Conservation (phyloP, 2,329 filamentous ascomycete genomes). For the Diaporthe vexans region DNA sequence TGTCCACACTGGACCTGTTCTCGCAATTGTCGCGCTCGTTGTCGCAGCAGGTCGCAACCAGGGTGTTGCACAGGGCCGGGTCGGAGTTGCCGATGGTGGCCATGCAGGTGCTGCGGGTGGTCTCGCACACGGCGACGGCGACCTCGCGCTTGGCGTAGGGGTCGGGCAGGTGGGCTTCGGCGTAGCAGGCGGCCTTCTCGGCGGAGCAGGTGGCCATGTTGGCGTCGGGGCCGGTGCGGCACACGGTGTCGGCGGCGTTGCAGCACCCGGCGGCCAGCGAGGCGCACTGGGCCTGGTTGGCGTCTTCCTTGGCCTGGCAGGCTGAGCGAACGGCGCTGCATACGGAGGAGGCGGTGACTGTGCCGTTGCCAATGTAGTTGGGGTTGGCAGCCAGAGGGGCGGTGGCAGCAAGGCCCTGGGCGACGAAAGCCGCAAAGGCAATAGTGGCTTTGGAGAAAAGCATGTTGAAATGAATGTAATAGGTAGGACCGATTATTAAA, state of each 20-base stretch:
- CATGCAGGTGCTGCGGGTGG: constrained; percentile 16
- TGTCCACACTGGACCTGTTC: not conserved
- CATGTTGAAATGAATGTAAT: constrained; percentile 13
- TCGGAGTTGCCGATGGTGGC: not conserved
- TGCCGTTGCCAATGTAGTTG: constrained; percentile 2
- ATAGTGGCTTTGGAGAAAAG: constrained; percentile 18
- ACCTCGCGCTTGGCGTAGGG: constrained; percentile 20
- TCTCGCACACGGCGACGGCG: constrained; percentile 7
- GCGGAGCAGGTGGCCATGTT: constrained; percentile 11
- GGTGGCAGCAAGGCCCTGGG: constrained; percentile 27
- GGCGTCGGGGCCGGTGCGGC: constrained; percentile 3
- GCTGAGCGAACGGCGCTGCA: constrained; percentile 2
- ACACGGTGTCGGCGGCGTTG: not conserved
- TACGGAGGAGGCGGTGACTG: not conserved
- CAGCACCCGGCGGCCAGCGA: constrained; percentile 18
- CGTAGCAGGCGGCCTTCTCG: constrained; percentile 23
- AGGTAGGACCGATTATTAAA: not conserved
- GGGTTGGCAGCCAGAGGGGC: not conserved
- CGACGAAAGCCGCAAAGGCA: not conserved
- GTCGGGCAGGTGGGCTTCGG: not conserved
- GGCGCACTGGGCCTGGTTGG: constrained; percentile 19
- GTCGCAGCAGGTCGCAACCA: constrained; percentile 14
- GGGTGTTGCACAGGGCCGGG: constrained; percentile 1
- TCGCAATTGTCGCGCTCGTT: not conserved
- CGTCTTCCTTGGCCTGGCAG: not conserved